Base-by-base conservation (phyloP, 495 filamentous ascomycete genomes). In the Aspergillus nanangensis region DNA sequence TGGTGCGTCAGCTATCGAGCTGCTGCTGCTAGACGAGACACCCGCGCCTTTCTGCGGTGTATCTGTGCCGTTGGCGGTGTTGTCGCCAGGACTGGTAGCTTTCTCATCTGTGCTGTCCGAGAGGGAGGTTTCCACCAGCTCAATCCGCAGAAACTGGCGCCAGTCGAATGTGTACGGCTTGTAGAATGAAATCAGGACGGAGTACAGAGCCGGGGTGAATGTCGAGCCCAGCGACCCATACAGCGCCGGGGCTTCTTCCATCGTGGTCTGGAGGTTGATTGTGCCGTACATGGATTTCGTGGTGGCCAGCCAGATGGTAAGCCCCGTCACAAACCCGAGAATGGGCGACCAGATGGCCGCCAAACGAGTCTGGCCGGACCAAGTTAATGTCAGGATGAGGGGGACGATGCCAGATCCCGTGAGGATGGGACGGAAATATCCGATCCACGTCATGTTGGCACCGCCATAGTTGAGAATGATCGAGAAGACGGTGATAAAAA, bases 141-240 rank as follows among this genome's bases (percentile, higher is more conserved):
- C 60, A n/a, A 67, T 64, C n/a, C 68, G 70, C 0, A 75, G 58
- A 44, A 75, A 75, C 29, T 68, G 61, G 11, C 72, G 63, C 72
- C 71, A 75, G 50, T 75, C 71, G 42, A 75, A 75, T n/a, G 44
- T 55, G 25, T 65, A 66, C 1, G 73, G 73, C 18, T 62, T 61
- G 42, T 71, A 75, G 5, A 58, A 45, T 9, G 71, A 74, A 5
- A 77, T 56, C 0, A 74, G 9, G 1, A 72, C 54, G 4, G 73
- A 74, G 44, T 66, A 69, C 0, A 69, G 32, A 3, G 51, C 65
- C 1, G 67, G 65, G 0, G 63, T 57, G 47, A 69, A 71, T 33
- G 60, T 64, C 1, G 67, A 63, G 7, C 52, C 55, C 14, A 68
- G 60, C 8, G 65, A 56, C 10, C 61, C 67, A 38, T 66, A 69